Evolutionary conservation across 306 rosid species (phyloP).

Genomic region (Ceratonia siliqua): DNA sequence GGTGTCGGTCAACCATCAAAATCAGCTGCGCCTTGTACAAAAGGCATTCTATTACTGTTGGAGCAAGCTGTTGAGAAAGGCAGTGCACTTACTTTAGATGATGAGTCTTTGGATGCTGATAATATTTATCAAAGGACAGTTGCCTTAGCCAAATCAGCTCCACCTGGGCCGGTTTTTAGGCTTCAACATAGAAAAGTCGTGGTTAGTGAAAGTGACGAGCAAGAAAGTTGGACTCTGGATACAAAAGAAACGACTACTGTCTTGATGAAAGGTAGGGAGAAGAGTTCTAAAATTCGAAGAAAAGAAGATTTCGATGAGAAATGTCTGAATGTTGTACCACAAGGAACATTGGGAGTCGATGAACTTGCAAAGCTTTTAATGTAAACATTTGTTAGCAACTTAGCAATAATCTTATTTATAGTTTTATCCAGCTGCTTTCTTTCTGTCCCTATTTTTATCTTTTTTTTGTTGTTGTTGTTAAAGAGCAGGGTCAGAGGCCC

Average conservation of each 20-base stretch:
- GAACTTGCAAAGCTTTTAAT: constrained; percentile 73
- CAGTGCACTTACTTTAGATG: constrained; percentile 63
- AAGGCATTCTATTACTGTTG: constrained; percentile 55
- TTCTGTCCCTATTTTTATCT: background rate
- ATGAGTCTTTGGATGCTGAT: constrained; percentile 66
- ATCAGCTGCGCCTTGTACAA: constrained; percentile 39
- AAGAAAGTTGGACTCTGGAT: constrained; percentile 34
- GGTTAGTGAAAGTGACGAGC: constrained; percentile 33
- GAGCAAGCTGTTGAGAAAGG: constrained; percentile 74
- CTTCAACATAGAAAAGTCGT: constrained; percentile 37
- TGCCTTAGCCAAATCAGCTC: constrained; percentile 67
- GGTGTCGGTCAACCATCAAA: constrained; percentile 34
- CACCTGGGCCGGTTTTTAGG: constrained; percentile 66
- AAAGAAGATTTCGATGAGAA: constrained; percentile 50
- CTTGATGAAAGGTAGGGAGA: constrained; percentile 43
- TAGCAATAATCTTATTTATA: background rate
- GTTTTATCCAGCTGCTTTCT: background rate
- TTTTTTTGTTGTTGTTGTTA: no score
- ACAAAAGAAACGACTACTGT: constrained; percentile 30
- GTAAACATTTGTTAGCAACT: constrained; percentile 25
- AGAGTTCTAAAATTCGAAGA: constrained; percentile 47
- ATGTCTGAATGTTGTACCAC: constrained; percentile 60
- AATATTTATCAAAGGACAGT: constrained; percentile 57
- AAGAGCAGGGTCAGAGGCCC: no score
- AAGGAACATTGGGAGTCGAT: constrained; percentile 70